Evolutionary conservation across 495 filamentous ascomycete species (phyloP).

Genomic region (Jackrogersella multiformis): DNA sequence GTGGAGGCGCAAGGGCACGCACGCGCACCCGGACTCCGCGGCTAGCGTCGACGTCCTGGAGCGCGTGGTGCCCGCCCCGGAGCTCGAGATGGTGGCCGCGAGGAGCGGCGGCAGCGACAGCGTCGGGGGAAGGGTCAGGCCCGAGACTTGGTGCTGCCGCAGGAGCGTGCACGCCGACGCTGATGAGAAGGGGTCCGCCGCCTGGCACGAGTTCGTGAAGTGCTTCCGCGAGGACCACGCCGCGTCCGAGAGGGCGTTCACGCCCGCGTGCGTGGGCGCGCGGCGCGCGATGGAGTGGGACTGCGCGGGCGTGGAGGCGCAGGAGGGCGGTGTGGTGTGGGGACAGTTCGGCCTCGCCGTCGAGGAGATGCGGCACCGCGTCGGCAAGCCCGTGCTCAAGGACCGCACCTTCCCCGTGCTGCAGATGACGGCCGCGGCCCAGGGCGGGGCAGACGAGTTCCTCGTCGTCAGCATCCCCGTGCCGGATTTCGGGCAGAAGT

Average conservation of each 20-base stretch:
- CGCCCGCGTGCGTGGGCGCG: slow-evolving; percentile 69
- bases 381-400: slow-evolving; percentile 58
- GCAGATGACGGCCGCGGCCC: slow-evolving; percentile 47
- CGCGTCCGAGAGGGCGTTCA: slow-evolving; percentile 75
- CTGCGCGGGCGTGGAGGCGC: slow-evolving; percentile 50
- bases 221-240: slow-evolving; percentile 70
- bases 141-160: slow-evolving; percentile 75
- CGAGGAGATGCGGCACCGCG: slow-evolving; percentile 61
- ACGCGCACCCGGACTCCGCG: slow-evolving; percentile 57
- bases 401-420: slow-evolving; percentile 67
- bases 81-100: slow-evolving; percentile 42
- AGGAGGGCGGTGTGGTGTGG: slow-evolving; percentile 53
- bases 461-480: slow-evolving; percentile 66
- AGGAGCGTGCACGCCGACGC: slow-evolving; percentile 68
- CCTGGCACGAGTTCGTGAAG: slow-evolving; percentile 69
- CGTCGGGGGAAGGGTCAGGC: slow-evolving; percentile 31
- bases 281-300: slow-evolving; percentile 65
- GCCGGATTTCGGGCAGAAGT: slow-evolving; percentile 45
- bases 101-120: slow-evolving; percentile 3
- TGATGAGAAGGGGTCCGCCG: slow-evolving; percentile 65
- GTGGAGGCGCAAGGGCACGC: slow-evolving; percentile 56
- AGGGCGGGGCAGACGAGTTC: slow-evolving; percentile 50
- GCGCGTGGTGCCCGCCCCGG: slow-evolving; percentile 50
- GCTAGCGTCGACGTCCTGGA: slow-evolving; percentile 58
- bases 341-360: slow-evolving; percentile 61